Percentiles rank a stretch among this genome's conserved stretches.
These are phyloP conservation scores for Triticum timopheevii DNA, from an alignment of 176 grass and related monocot species.

Conservation along the genomic window DNA sequence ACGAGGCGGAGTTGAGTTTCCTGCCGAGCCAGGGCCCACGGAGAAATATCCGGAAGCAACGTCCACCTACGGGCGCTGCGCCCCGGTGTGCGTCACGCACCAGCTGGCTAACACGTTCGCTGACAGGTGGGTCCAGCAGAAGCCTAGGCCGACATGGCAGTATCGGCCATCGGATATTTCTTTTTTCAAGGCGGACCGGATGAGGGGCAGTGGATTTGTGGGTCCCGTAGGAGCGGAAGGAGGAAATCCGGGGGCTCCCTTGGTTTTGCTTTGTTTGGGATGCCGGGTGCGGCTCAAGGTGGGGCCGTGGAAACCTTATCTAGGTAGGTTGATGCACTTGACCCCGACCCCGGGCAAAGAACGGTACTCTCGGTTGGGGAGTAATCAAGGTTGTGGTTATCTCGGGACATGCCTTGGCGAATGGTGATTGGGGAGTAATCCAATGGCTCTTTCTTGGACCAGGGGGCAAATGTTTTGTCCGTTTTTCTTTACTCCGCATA, in stretches of 20 bases:
- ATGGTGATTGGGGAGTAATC: neutral
- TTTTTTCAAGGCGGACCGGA: neutral
- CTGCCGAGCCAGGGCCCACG: neutral
- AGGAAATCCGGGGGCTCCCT: neutral
- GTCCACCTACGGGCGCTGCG: neutral
- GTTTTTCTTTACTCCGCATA: no score
- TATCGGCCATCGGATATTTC: neutral
- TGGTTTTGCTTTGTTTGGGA: neutral
- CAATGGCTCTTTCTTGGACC: neutral
- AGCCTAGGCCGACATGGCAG: neutral
- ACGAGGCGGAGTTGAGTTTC: neutral
- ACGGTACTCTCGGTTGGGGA: no score
- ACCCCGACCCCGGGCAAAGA: neutral
- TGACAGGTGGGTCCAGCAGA: neutral
- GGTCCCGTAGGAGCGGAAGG: neutral
- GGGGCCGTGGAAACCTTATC: neutral
- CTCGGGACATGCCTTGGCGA: neutral
- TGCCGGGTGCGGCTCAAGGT: neutral
- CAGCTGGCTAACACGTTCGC: neutral
- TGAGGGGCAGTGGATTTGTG: neutral
- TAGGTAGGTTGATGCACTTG: neutral
- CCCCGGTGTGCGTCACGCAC: neutral
- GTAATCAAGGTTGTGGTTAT: neutral
- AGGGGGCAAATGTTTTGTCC: neutral
- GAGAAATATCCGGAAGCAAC: constrained; percentile 22